Conservation (phyloP, 352 stramenopile species). For the Phytophthora colocasiae region DNA sequence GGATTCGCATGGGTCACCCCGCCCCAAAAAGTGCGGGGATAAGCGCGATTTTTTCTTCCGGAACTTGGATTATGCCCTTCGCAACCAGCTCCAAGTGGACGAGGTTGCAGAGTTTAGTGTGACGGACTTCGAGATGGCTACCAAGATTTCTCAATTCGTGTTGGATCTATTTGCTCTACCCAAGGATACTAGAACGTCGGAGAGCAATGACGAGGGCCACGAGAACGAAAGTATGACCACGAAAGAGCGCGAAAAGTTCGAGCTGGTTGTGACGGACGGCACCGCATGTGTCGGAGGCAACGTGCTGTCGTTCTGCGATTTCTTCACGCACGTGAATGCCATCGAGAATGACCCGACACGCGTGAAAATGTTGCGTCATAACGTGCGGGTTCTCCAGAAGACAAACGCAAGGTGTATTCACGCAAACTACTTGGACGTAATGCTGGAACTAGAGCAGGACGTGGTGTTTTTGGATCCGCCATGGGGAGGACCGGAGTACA, state of each 20-base stretch:
- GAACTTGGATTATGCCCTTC: slow-evolving; percentile 72
- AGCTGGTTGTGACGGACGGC: slow-evolving; percentile 70
- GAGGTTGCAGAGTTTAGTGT: slow-evolving; percentile 82
- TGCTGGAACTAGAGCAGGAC: slow-evolving; percentile 74
- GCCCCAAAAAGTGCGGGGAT: slow-evolving; percentile 67
- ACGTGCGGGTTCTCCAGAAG: slow-evolving; percentile 67
- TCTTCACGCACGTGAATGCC: slow-evolving; percentile 77
- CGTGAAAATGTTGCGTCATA: slow-evolving; percentile 80
- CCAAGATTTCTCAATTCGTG: slow-evolving; percentile 75
- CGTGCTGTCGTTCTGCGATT: slow-evolving; percentile 82
- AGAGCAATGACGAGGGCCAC: slow-evolving; percentile 20
- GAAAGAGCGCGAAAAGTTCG: slow-evolving; percentile 41
- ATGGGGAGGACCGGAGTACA: slow-evolving; percentile 87
- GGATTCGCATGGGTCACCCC: slow-evolving; percentile 31
- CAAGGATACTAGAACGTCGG: slow-evolving; percentile 17
- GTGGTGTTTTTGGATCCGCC: slow-evolving; percentile 87
- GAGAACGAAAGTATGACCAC: slow-evolving; percentile 15
- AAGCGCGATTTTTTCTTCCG: slow-evolving; percentile 89
- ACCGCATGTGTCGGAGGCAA: slow-evolving; percentile 87
- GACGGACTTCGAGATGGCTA: slow-evolving; percentile 82
- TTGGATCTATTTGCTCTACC: slow-evolving; percentile 46
- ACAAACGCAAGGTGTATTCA: slow-evolving; percentile 66
- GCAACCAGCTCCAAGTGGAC: slow-evolving; percentile 76
- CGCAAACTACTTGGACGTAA: slow-evolving; percentile 75
- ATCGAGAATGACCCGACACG: slow-evolving; percentile 73